Conservation (phyloP, 2,329 filamentous ascomycete genomes). For the Aspergillus glaucus region DNA sequence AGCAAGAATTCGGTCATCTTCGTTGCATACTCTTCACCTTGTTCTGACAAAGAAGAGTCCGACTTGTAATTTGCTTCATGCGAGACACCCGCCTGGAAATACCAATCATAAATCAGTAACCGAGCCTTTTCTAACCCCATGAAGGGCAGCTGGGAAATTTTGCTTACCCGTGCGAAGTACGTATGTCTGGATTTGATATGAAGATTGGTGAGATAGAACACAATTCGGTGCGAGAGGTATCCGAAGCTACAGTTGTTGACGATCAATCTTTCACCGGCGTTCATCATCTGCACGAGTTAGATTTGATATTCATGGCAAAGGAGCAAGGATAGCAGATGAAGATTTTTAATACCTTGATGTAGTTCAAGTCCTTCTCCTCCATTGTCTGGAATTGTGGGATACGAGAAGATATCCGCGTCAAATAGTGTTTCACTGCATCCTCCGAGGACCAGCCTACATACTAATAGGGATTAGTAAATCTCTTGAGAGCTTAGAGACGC, state of each 20-base stretch:
- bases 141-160: neutral
- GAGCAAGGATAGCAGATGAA: neutral
- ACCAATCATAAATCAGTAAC: slow-evolving; percentile 10
- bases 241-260: slow-evolving; percentile 97
- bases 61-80: slow-evolving; percentile 87
- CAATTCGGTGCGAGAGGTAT: slow-evolving; percentile 92
- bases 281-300: slow-evolving; percentile 66
- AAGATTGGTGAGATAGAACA: slow-evolving; percentile 95
- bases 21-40: slow-evolving; percentile 72
- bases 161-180: slow-evolving; percentile 70
- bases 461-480: slow-evolving; percentile 35
- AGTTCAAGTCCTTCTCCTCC: slow-evolving; percentile 89
- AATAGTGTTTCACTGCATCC: slow-evolving; percentile 86
- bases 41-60: slow-evolving; percentile 74
- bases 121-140: neutral
- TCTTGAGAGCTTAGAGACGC: neutral
- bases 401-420: slow-evolving; percentile 80
- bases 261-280: slow-evolving; percentile 84
- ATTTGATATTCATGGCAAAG: slow-evolving; percentile 8
- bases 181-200: slow-evolving; percentile 94
- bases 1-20: slow-evolving; percentile 82
- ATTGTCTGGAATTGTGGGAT: slow-evolving; percentile 97
- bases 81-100: slow-evolving; percentile 62
- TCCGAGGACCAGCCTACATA: slow-evolving; percentile 88
- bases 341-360: slow-evolving; percentile 60